Conservation (phyloP, 768 basidiomycete species). For the Lactarius psammicola region DNA sequence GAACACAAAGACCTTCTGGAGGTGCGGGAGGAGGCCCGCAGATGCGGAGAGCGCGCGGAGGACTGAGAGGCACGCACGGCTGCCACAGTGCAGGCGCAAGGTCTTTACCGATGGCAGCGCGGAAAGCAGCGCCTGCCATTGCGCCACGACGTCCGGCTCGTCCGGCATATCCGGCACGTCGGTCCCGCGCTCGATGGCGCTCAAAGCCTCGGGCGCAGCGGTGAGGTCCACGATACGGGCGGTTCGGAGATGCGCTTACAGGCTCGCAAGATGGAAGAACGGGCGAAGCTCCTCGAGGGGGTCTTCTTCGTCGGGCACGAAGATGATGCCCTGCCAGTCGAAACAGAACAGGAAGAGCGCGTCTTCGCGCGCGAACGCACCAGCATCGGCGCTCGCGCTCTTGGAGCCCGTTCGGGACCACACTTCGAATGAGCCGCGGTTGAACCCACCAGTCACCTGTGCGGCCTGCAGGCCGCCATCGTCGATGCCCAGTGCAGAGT, state of each 20-base stretch:
- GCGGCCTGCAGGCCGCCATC: slow-evolving; percentile 9
- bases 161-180: too few species aligned
- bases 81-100: neutral
- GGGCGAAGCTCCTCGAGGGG: slow-evolving; percentile 5
- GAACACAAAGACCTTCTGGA: slow-evolving; percentile 10
- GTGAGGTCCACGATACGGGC: neutral
- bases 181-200: neutral
- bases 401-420: slow-evolving; percentile 3
- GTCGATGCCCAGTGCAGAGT: neutral
- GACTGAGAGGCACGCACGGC: neutral
- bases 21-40: slow-evolving; percentile 1
- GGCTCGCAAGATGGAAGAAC: slow-evolving; percentile 10
- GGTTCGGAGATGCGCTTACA: neutral
- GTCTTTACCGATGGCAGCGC: slow-evolving; percentile 8
- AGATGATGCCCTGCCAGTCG: slow-evolving; percentile 1
- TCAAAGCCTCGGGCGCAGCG: neutral
- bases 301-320: too few species aligned
- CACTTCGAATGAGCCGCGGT: slow-evolving; percentile 1
- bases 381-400: neutral
- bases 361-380: neutral
- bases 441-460: slow-evolving; percentile 5
- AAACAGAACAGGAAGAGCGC: slow-evolving; percentile 16
- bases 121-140: neutral
- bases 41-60: neutral
- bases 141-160: neutral